phyloP scores from a whole-genome alignment of 1,139 yeast genomes.

The Geotrichum phurueaensis region DNA sequence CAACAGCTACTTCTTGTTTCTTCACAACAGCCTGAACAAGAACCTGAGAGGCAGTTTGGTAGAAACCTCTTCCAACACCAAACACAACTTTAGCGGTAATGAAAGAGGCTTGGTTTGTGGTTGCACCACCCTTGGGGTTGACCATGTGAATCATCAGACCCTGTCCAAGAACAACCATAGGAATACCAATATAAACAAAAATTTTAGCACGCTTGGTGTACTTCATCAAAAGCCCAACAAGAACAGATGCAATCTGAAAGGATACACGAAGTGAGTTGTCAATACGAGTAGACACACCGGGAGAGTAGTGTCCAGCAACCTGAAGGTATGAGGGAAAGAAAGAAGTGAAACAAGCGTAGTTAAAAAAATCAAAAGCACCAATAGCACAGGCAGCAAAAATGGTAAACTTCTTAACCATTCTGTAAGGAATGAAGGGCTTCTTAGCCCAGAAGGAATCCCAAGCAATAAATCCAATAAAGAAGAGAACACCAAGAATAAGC shows the following conservation, averaged over 20 bases:
- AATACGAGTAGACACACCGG: constrained; percentile 16
- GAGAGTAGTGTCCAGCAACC: constrained; percentile 14
- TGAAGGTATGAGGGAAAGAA: constrained; percentile 18
- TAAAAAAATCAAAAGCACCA: constrained; percentile 13
- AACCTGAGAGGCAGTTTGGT: constrained; percentile 24
- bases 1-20: constrained; percentile 24
- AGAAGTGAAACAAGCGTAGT: constrained; percentile 13
- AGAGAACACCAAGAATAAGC: constrained; percentile 14
- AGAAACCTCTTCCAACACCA: constrained; percentile 25
- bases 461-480: constrained; percentile 4
- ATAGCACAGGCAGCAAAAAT: constrained; percentile 15
- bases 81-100: constrained; percentile 21
- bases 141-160: constrained; percentile 17
- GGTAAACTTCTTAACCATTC: constrained; percentile 13
- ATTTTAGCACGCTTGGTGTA: constrained; percentile 15
- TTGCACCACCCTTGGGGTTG: constrained; percentile 3
- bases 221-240: constrained; percentile 16
- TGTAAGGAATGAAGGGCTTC: constrained; percentile 18
- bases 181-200: constrained; percentile 13
- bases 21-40: constrained; percentile 23
- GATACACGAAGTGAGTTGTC: constrained; percentile 17
- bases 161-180: constrained; percentile 16
- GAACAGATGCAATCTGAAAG: constrained; percentile 16
- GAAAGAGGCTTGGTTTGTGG: constrained; percentile 16
- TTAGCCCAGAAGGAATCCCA: constrained; percentile 16